A percentile compares a stretch with the other conserved stretches of the same genome.
Conservation (phyloP, 2,329 filamentous ascomycete genomes). For the Botrytis galanthina region DNA sequence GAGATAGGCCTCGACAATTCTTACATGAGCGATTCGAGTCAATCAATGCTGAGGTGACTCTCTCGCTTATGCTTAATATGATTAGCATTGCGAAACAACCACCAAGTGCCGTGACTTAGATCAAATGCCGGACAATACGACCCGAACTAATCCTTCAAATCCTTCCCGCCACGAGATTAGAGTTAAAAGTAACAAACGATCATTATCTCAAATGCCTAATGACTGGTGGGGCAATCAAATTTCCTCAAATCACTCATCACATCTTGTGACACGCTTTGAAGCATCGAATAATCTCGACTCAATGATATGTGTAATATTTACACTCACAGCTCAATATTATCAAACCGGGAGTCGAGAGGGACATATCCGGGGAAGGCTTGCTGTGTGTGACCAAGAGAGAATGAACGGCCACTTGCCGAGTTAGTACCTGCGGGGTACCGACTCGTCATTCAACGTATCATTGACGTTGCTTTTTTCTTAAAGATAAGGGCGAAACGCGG, state of each 20-base stretch:
- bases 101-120: not conserved
- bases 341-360: not conserved
- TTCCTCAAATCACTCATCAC: not conserved
- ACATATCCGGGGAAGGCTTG: constrained; percentile 3
- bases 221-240: not conserved
- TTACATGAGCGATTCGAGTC: not conserved
- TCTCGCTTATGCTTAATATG: constrained; percentile 1
- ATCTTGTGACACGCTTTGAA: not conserved
- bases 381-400: not conserved
- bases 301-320: not conserved
- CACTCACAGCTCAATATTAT: not conserved
- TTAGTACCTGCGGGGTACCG: not conserved
- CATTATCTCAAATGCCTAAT: not conserved
- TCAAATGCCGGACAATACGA: not conserved
- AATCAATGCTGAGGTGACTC: not conserved
- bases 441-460: not conserved
- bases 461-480: constrained; percentile 3
- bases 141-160: not conserved
- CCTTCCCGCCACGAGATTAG: not conserved
- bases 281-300: not conserved
- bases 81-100: not conserved
- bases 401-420: not conserved
- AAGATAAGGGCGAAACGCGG: not conserved
- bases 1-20: not conserved
- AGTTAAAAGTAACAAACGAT: not conserved